phyloP scores from a whole-genome alignment of 2,329 filamentous ascomycete species.

The Ascocoryne sarcoides region DNA sequence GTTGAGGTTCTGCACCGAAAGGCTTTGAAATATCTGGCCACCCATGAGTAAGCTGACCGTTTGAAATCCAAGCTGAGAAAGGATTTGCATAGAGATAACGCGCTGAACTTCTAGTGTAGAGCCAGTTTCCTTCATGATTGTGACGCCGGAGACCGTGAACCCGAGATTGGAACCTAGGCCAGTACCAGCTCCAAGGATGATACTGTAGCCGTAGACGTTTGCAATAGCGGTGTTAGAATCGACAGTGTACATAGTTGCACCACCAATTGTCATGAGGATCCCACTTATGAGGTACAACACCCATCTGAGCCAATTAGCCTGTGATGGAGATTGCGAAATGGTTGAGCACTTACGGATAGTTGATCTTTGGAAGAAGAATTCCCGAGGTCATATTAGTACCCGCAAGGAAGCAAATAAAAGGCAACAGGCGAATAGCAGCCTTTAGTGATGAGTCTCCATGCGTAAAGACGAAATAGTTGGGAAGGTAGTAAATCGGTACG shows the following conservation, averaged over 20 bases:
- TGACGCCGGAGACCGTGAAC: slow-evolving; percentile 30
- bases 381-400: slow-evolving; percentile 29
- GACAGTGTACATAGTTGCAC: slow-evolving; percentile 27
- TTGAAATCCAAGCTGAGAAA: slow-evolving; percentile 19
- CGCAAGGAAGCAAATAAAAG: slow-evolving; percentile 30
- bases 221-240: slow-evolving; percentile 20
- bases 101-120: background rate
- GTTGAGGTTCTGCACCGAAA: slow-evolving; percentile 13
- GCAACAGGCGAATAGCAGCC: slow-evolving; percentile 31
- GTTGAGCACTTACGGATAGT: slow-evolving; percentile 23
- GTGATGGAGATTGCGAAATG: slow-evolving; percentile 26
- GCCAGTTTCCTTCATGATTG: slow-evolving; percentile 17
- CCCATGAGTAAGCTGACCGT: slow-evolving; percentile 29
- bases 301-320: background rate
- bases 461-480: slow-evolving; percentile 44
- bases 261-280: slow-evolving; percentile 29
- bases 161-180: slow-evolving; percentile 28
- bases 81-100: background rate
- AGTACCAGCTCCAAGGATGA: slow-evolving; percentile 33
- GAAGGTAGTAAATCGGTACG: slow-evolving; percentile 30
- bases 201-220: slow-evolving; percentile 27
- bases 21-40: slow-evolving; percentile 30
- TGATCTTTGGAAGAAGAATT: slow-evolving; percentile 29
- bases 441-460: slow-evolving; percentile 39
- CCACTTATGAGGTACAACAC: slow-evolving; percentile 32